Evolutionary conservation across 1,284 basidiomycete species (phyloP).

Genomic region (Mycocalia duriaeana): DNA sequence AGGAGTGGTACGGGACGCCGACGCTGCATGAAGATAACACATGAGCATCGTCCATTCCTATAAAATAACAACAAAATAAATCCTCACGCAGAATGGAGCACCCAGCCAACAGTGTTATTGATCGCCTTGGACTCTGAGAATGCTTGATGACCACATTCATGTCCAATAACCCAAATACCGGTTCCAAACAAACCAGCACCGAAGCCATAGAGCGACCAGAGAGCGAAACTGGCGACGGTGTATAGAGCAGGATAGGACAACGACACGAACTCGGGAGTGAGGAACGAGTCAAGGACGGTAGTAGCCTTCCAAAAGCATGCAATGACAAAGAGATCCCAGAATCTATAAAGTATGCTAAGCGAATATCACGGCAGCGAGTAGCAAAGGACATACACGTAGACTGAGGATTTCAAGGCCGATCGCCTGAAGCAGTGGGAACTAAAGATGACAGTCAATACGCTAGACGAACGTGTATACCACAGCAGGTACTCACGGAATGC

Average conservation of each 20-base stretch:
- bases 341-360: constrained; percentile 31
- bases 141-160: constrained; percentile 93
- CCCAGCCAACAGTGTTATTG: constrained; percentile 93
- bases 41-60: constrained; percentile 8
- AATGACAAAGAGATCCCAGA: constrained; percentile 76
- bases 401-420: constrained; percentile 78
- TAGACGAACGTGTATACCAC: no score
- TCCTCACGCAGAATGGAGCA: constrained; percentile 88
- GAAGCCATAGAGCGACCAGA: constrained; percentile 85
- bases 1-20: constrained; percentile 96
- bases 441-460: no score
- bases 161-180: constrained; percentile 91
- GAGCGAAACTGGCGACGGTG: constrained; percentile 55
- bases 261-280: constrained; percentile 50
- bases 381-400: constrained; percentile 60
- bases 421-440: constrained; percentile 92
- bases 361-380: no score
- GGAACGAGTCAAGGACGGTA: constrained; percentile 61
- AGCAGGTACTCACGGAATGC: constrained; percentile 80
- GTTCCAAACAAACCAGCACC: constrained; percentile 85
- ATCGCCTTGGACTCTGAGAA: constrained; percentile 93
- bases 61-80: constrained; percentile 17
- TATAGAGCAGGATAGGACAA: constrained; percentile 66
- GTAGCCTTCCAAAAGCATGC: constrained; percentile 67
- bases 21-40: constrained; percentile 47